Conservation (phyloP, 2,329 filamentous ascomycete species). For the Plenodomus lindquistii region DNA sequence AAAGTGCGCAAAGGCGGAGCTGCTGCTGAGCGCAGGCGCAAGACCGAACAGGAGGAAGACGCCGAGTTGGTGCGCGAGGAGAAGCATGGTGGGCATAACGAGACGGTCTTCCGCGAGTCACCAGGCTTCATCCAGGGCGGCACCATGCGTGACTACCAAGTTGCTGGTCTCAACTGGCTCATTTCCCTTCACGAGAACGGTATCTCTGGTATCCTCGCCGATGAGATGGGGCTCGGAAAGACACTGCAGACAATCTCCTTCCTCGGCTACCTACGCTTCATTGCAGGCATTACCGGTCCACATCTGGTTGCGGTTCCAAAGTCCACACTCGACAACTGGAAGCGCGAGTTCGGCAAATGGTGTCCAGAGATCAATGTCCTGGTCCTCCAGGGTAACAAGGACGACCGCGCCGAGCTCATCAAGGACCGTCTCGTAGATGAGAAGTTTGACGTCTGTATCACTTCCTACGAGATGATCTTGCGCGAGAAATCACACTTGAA, state of each 20-base stretch:
- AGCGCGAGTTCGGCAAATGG: conserved; percentile 90
- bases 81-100: conserved; percentile 80
- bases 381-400: conserved; percentile 92
- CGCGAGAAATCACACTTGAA: conserved; percentile 92
- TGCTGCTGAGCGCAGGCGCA: conserved; percentile 73
- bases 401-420: conserved; percentile 86
- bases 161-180: conserved; percentile 95
- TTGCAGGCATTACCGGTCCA: conserved; percentile 85
- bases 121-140: conserved; percentile 84
- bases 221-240: conserved; percentile 99
- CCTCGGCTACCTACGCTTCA: conserved; percentile 88
- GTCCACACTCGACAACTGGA: conserved; percentile 98
- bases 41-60: conserved; percentile 97
- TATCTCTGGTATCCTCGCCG: conserved; percentile 95
- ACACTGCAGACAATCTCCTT: conserved; percentile 97
- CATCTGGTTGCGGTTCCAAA: conserved; percentile 93
- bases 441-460: conserved; percentile 97
- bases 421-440: conserved; percentile 89
- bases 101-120: conserved; percentile 85
- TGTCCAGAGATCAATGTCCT: conserved; percentile 94
- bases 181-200: conserved; percentile 98
- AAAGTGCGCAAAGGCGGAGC: conserved; percentile 83
- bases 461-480: conserved; percentile 98
- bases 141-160: conserved; percentile 93
- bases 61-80: conserved; percentile 86